Conservation (phyloP, 1,139 yeast species). For the Taiozyma sp. region DNA sequence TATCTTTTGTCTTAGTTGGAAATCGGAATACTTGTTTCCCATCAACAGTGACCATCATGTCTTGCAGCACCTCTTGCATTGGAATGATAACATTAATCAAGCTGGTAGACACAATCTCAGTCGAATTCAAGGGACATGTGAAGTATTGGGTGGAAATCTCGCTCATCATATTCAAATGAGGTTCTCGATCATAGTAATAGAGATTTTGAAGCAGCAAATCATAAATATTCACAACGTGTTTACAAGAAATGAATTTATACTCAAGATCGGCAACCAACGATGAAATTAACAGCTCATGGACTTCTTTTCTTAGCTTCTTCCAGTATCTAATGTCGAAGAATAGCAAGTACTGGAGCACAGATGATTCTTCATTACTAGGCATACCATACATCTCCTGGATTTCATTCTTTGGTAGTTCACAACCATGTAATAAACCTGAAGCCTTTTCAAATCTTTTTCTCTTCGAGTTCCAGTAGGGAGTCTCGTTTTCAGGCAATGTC, state of each 20-base stretch:
- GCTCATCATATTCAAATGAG: slow-evolving; percentile 46
- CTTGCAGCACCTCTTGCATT: slow-evolving; percentile 37
- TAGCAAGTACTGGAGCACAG: slow-evolving; percentile 41
- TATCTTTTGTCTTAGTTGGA: slow-evolving; percentile 58
- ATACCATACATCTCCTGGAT: slow-evolving; percentile 3
- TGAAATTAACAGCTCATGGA: slow-evolving; percentile 48
- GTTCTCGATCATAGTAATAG: slow-evolving; percentile 60
- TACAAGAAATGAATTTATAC: slow-evolving; percentile 43
- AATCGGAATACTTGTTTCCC: slow-evolving; percentile 42
- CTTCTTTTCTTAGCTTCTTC: slow-evolving; percentile 41
- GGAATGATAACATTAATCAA: slow-evolving; percentile 45
- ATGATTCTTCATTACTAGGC: background rate
- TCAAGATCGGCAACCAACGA: slow-evolving; percentile 45
- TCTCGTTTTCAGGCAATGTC: slow-evolving; percentile 3
- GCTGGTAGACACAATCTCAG: slow-evolving; percentile 32
- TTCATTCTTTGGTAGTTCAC: slow-evolving; percentile 36
- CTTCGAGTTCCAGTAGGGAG: slow-evolving; percentile 25
- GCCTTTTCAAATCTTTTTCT: slow-evolving; percentile 18
- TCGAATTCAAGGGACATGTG: slow-evolving; percentile 58
- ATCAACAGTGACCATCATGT: slow-evolving; percentile 38
- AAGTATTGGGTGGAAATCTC: slow-evolving; percentile 60
- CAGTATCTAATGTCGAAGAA: slow-evolving; percentile 54
- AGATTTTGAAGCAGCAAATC: slow-evolving; percentile 47
- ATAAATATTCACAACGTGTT: slow-evolving; percentile 50
- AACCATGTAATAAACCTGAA: slow-evolving; percentile 30